Conservation (phyloP, 208 protist genomes). For the Leishmania braziliensis region DNA sequence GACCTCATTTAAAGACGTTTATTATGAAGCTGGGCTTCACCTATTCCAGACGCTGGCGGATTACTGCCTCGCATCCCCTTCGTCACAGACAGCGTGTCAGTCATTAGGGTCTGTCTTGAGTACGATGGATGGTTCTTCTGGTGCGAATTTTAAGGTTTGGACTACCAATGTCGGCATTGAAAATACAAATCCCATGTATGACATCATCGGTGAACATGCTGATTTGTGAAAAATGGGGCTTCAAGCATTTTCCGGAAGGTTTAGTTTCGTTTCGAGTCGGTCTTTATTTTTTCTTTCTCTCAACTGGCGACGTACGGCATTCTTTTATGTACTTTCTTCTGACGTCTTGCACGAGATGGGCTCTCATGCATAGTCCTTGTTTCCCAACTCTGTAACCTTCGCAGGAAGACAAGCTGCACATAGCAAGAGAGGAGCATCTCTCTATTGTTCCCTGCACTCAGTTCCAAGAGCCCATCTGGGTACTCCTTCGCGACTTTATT, state of each 20-base stretch:
- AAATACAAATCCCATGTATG: constrained; percentile 93
- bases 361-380: constrained; percentile 4
- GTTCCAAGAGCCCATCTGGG: background rate
- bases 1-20: constrained; percentile 85
- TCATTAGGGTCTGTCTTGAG: constrained; percentile 54
- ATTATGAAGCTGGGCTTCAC: constrained; percentile 75
- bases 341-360: constrained; percentile 8
- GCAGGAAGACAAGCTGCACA: background rate
- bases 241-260: background rate
- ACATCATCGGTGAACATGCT: constrained; percentile 62
- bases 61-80: constrained; percentile 69
- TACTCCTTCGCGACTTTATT: background rate
- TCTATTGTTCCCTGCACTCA: background rate
- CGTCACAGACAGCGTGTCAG: constrained; percentile 48
- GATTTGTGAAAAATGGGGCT: constrained; percentile 53
- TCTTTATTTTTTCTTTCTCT: background rate
- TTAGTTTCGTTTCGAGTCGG: background rate
- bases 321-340: constrained; percentile 6
- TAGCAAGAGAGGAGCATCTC: background rate
- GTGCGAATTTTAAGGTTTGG: constrained; percentile 66
- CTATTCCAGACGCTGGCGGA: constrained; percentile 58
- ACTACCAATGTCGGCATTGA: constrained; percentile 91
- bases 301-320: background rate
- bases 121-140: constrained; percentile 41
- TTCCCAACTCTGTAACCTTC: background rate